Percentiles rank a stretch among this genome's conserved stretches.
phyloP scores from a whole-genome alignment of 2,329 filamentous ascomycete genomes.

The Neopestalotiopsis rosae region DNA sequence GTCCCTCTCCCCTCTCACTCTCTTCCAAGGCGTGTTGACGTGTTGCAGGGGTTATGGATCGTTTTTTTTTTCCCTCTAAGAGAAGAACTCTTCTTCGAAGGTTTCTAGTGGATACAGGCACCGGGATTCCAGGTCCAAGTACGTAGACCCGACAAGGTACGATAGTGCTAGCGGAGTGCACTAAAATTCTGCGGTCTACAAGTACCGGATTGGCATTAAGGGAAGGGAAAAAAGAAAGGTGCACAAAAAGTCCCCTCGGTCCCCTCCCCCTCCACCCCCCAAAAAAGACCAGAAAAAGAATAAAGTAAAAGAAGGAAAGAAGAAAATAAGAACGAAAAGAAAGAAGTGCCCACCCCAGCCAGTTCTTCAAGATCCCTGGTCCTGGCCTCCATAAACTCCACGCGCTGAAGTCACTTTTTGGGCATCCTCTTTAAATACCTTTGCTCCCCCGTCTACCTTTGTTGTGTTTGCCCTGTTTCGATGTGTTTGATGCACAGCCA shows the following conservation, averaged over 20 bases:
- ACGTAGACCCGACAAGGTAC: conserved; percentile 12
- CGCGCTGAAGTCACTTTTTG: conserved; percentile 4
- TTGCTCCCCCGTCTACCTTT: neutral
- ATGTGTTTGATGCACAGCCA: neutral
- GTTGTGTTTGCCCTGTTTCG: neutral
- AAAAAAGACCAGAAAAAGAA: neutral
- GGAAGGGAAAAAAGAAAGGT: neutral
- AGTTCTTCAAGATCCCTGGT: neutral
- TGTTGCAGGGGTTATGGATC: conserved; percentile 7
- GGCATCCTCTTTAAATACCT: conserved; percentile 1
- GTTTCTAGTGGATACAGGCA: conserved; percentile 6
- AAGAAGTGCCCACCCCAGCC: neutral
- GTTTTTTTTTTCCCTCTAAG: neutral
- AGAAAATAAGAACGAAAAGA: neutral
- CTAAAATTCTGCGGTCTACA: neutral
- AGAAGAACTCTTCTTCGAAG: conserved; percentile 12
- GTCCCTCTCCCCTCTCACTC: too few relatives aligned
- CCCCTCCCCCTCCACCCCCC: neutral
- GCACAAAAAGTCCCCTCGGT: neutral
- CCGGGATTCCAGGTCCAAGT: conserved; percentile 2
- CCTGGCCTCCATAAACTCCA: neutral
- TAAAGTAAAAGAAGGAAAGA: too few relatives aligned
- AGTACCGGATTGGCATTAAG: neutral
- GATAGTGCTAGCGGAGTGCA: neutral
- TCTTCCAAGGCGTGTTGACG: neutral